A percentile compares a stretch with the other conserved stretches of the same genome.
Conservation (phyloP, 345 rosid species). For the Boechera retrofracta region DNA sequence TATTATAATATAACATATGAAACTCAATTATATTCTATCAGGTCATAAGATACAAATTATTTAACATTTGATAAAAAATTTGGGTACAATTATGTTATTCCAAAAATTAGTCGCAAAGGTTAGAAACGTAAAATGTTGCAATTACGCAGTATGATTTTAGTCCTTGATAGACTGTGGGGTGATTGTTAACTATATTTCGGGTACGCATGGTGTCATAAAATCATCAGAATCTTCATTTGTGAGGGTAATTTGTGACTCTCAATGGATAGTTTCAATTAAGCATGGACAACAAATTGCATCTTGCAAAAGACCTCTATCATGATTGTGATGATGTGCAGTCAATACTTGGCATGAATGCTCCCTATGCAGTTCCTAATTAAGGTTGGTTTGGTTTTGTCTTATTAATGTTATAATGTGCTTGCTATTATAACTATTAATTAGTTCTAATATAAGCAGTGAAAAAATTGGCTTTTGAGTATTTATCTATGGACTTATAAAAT, state of each 20-base stretch:
- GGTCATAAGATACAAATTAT: too few relatives aligned
- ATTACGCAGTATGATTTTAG: not conserved
- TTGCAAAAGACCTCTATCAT: constrained; percentile 70
- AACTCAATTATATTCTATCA: too few relatives aligned
- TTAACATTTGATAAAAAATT: too few relatives aligned
- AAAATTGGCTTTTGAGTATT: constrained; percentile 10
- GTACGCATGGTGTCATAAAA: constrained; percentile 44
- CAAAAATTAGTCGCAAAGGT: too few relatives aligned
- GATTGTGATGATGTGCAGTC: constrained; percentile 81
- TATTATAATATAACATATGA: too few relatives aligned
- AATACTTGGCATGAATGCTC: constrained; percentile 77
- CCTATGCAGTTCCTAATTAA: constrained; percentile 75
- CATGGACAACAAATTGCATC: constrained; percentile 73
- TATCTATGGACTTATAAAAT: constrained; percentile 8
- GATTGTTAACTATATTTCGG: constrained; percentile 53
- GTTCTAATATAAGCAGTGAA: constrained; percentile 3
- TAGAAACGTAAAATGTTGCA: too few relatives aligned
- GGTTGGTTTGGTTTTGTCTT: constrained; percentile 58
- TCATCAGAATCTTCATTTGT: constrained; percentile 73
- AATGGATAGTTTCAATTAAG: constrained; percentile 70
- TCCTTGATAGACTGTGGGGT: constrained; percentile 82
- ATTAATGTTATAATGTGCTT: constrained; percentile 20
- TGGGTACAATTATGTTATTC: too few relatives aligned
- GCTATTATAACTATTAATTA: constrained; percentile 1
- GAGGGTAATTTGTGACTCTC: constrained; percentile 58